Base-by-base conservation (phyloP, 2,329 filamentous ascomycete genomes). In the Calonectria ilicicola region DNA sequence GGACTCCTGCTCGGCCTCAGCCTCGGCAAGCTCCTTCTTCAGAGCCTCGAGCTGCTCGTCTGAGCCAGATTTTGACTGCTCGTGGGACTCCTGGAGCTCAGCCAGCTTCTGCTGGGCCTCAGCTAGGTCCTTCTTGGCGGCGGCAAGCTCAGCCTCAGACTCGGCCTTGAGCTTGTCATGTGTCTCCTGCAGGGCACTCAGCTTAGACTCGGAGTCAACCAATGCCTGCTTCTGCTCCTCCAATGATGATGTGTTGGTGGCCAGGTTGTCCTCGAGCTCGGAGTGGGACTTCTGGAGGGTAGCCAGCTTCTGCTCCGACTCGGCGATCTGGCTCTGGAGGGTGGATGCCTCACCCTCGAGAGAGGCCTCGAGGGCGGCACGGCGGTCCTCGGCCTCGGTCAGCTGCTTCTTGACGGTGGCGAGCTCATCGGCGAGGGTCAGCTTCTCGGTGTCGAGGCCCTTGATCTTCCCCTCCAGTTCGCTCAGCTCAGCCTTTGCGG, bases 311-410 rank as follows among this genome's bases (percentile, higher is more conserved):
- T 82, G 74, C 70, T 80, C 70, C 29, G 75, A 80, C 56, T 83
- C 81, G 65, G 80, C 77, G 35, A 86, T 78, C 70, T 84, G 80
- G 64, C 82, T 71, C 78, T 84, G 81, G 46, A 83, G 81, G 17
- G 78, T 65, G 51, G 74, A 68, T 60, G 82, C 77, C 74, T 85
- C 81, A 60, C 81, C 74, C 67, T 82, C 75, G 38, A 80, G 73
- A 75, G 71, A 82, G 74, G 40, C 64, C 74, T 84, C 83, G 46
- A 84, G 77, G 32, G 82, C 78, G 49, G 78, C 79, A 32, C 80
- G 81, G 75, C 84, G 82, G 74, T 84, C 82, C 74, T 81, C 76
- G 62, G 79, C 79, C 58, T 82, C 81, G 53, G 80, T 78, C 42
- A 84, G 76, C 72, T 84, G 78, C 68, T 81, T 76, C 75, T 83